These are phyloP conservation scores for Murraya koenigii DNA, from an alignment of 345 rosid species.

Conservation along the genomic window DNA sequence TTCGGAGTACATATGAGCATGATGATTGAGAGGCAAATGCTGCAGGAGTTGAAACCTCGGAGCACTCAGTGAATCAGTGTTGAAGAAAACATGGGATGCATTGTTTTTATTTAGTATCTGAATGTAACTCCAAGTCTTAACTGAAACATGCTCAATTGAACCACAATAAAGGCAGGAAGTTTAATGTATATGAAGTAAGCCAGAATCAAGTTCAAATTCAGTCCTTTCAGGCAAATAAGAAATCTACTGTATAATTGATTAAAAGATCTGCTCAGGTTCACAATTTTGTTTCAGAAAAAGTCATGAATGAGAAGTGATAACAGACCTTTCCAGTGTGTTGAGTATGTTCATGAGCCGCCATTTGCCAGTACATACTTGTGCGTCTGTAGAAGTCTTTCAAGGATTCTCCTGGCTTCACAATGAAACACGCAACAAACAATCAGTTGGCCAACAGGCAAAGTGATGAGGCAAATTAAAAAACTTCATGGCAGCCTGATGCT, in stretches of 20 bases:
- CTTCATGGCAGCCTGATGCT: not conserved
- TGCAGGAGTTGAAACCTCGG: not conserved
- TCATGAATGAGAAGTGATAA: not conserved
- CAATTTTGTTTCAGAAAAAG: no score
- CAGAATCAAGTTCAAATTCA: not conserved
- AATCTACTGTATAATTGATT: not conserved
- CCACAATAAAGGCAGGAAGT: not conserved
- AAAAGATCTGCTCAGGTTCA: not conserved
- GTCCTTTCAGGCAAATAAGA: not conserved
- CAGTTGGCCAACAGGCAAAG: not conserved
- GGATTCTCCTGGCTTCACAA: conserved; percentile 84
- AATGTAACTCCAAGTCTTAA: not conserved
- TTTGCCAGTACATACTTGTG: conserved; percentile 94
- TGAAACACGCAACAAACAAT: conserved; percentile 13
- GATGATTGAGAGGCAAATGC: not conserved
- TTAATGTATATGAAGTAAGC: not conserved
- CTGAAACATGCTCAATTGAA: not conserved
- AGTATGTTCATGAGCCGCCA: conserved; percentile 98
- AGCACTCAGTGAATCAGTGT: no score
- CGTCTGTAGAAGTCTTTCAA: conserved; percentile 91
- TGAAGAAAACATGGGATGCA: not conserved
- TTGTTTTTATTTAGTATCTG: not conserved
- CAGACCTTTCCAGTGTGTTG: conserved; percentile 98
- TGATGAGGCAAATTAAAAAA: not conserved
- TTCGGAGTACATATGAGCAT: not conserved